Evolutionary conservation across 2,329 filamentous ascomycete genomes (phyloP).

Genomic region (Pseudogymnoascus sp.): DNA sequence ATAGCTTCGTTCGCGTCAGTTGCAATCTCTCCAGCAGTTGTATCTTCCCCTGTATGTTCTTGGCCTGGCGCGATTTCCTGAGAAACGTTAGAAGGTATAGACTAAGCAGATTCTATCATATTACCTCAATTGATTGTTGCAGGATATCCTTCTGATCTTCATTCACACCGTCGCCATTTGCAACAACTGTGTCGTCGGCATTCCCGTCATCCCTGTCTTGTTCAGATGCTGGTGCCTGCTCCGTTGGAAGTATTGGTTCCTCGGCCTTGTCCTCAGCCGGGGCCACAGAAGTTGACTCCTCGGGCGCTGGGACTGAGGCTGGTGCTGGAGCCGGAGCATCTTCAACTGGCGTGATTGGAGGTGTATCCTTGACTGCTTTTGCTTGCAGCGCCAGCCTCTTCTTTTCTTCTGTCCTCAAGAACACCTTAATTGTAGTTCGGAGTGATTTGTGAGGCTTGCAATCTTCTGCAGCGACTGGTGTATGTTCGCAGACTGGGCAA

Average conservation of each 20-base stretch:
- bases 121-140: slow-evolving; percentile 33
- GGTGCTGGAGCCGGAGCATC: slow-evolving; percentile 13
- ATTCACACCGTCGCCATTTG: not conserved
- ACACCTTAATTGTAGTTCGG: slow-evolving; percentile 87
- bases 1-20: slow-evolving; percentile 14
- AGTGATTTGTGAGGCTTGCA: slow-evolving; percentile 85
- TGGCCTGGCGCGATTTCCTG: slow-evolving; percentile 30
- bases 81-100: slow-evolving; percentile 15
- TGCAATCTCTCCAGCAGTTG: slow-evolving; percentile 16
- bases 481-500: slow-evolving; percentile 91
- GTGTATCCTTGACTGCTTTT: slow-evolving; percentile 33
- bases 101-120: not conserved
- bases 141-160: slow-evolving; percentile 31
- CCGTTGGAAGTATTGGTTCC: slow-evolving; percentile 8
- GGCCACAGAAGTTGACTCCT: slow-evolving; percentile 1
- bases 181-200: slow-evolving; percentile 13
- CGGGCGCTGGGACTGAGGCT: slow-evolving; percentile 10
- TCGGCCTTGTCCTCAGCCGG: slow-evolving; percentile 14
- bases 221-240: slow-evolving; percentile 10
- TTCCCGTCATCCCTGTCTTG: slow-evolving; percentile 7
- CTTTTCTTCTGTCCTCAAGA: slow-evolving; percentile 84
- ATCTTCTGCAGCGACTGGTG: slow-evolving; percentile 74
- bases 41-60: slow-evolving; percentile 17
- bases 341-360: slow-evolving; percentile 27
- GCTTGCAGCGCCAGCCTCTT: slow-evolving; percentile 63